Evolutionary conservation across 208 protist genomes (phyloP), one percentile per base, ranked within the genome.

Genomic region (Herpetomonas tarakana): DNA sequence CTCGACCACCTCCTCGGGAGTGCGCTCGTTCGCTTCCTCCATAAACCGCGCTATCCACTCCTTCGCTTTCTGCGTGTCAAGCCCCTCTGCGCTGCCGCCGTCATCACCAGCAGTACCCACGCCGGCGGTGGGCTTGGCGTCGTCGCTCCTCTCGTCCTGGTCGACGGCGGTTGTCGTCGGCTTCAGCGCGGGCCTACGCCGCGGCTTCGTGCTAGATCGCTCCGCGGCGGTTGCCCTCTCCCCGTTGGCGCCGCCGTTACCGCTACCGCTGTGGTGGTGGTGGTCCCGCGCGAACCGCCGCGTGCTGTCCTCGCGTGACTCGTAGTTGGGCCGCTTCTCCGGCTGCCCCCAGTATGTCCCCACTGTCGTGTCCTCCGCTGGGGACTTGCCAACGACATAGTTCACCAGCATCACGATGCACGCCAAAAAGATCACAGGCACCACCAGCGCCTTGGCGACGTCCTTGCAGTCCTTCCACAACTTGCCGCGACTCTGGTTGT

Each of bases 391-490:
- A 6, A 61, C 56, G 1, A 63, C 52, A 25, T 61, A 65, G 44
- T 64, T 61, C 7, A 49, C 52, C 22, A 51, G 60, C 22, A 70
- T 62, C n/a, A 74, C 60, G 6, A 85, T 31, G 6, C 69, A 27
- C 6, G 64, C 19, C 1, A 81, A 35, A 4, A 70, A 53, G 24
- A 77, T 67, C 18, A 80, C 25, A 1, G 77, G 68, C 26, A 83
- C 67, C 67, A 58, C 76, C 50, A 83, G 53, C 46, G 68, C 64
- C 22, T 65, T 55, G 49, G 31, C 29, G 27, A 56, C 28, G 11
- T 12, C 52, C 2, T 35, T 9, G 22, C 28, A 50, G 26, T 26
- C 27, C 29, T 44, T 28, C 25, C 63, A 62, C 11, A 75, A 1
- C 41, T 66, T 62, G 21, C 50, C 44, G 4, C 52, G 57, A 50